Base-by-base conservation (phyloP, 805 yeast genomes). In the Pichia pseudocactophila region DNA sequence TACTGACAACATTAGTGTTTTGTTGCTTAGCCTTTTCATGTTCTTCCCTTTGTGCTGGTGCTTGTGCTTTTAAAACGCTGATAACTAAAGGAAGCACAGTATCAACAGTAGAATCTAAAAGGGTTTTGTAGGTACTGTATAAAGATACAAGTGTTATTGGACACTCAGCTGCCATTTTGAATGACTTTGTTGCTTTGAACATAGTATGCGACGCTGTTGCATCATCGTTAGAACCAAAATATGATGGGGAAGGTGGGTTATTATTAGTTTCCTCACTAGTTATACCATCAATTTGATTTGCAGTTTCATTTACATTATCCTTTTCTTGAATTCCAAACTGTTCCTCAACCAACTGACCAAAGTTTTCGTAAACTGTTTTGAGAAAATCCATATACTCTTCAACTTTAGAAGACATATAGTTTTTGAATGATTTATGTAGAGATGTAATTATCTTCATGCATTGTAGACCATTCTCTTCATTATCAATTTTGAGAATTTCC, bases 131-230 rank as follows among this genome's bases (percentile, higher is more conserved):
- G 0, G 95, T 79, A 1, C 96, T 84, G 54, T 86, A 87, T 40
- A 94, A 68, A 7, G 96, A 78, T 3, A 92, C 98, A 80, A 92
- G 83, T 4, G 96, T 88, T 32, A 92, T 90, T 9, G 99, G 99
- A 58, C 97, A 89, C 60, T 92, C 99, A 0, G 96, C 85, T 46
- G 92, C 71, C 12, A 90, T 86, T 58, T 88, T 89, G 70, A 92
- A 90, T 1, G 97, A 88, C 50, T 61, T 70, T 73, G 85, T 74
- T 4, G 96, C 82, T 47, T 73, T 74, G 35, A 73, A 72, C 41
- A 88, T 67, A 2, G 72, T 65, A 45, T 78, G 78, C 13, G 17
- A 12, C 7, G 74, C 57, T 17, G 65, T 47, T 2, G 68, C 48
- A 7, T 69, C 72, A 27, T 65, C 68, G 12, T 59, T 55, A 6